Base-by-base conservation (phyloP, 1,139 yeast genomes). In the Saccharomycopsis crataegensis region DNA sequence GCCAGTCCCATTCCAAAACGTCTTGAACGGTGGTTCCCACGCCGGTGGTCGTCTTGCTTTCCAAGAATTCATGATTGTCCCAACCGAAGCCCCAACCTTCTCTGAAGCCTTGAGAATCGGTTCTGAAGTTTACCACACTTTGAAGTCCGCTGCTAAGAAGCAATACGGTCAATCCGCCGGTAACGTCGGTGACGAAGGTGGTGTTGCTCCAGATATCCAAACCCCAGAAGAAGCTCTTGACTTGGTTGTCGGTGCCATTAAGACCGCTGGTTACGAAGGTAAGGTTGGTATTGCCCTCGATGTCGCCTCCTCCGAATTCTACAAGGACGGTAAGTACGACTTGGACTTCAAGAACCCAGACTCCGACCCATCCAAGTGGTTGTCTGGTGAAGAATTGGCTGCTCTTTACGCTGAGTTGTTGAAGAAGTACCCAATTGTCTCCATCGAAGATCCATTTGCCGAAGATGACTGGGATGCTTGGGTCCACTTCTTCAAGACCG, bases 171-270 rank as follows among this genome's bases (percentile, higher is more conserved):
- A 80, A 65, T 79, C 88, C 60, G 94, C 94, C 62, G 93, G 90
- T 71, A 86, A 86, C 72, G 94, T 86, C 65, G 94, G 94, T 78
- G 94, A 86, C 71, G 94, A 86, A 78, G 94, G 94, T 79, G 94
- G 94, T 75, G 90, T 86, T 75, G 94, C 94, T 61, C 94, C 94
- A 67, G 83, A 83, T 71, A 77, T 86, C 62, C 75, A 79, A 58
- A 75, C 89, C 62, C 84, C 94, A 64, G 81, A 78, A 70, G 94
- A 86, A 77, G 94, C 94, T 60, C 76, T 86, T 62, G 90, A 86
- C 72, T 80, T 86, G 69, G 84, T 86, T 68, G 73, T 77, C 63
- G 78, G 70, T 57, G 85, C 94, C 66, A 86, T 86, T 65, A 83
- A 79, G 64, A 68, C 71, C 62, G 90, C 94, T 59, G 94, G 94